Base-by-base conservation (phyloP, 495 filamentous ascomycete species). In the Hypomontagnella monticulosa region DNA sequence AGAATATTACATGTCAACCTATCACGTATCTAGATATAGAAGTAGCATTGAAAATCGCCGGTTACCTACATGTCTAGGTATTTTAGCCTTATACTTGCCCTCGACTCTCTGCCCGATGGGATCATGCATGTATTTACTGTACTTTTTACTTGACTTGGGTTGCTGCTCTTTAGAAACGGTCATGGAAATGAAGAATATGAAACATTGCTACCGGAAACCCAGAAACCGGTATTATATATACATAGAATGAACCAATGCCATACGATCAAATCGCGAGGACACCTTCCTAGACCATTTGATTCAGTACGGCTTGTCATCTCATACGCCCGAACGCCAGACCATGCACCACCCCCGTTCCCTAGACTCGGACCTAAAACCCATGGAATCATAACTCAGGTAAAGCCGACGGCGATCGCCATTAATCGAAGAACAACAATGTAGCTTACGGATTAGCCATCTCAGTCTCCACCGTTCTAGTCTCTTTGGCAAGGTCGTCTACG, bases 401-500 rank as follows among this genome's bases (percentile, higher is more conserved):
- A 12, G 8, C 20, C 30, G 16, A 33, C n/a, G 41, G 20, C 27
- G 14, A 38, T 18, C 1, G 27, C 23, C 4, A 32, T 2, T 48
- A 9, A n/a, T n/a, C 44, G 44, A 4, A 12, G 12, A 36, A 16
- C 9, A 33, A 14, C 10, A 33, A 16, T 6, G 5, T 40, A 10
- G 6, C 4, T 57, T 58, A 63, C 44, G 42, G 49, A 23, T 63
- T 64, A 19, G 46, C 51, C 74, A 83, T 77, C 56, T 79, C 79
- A 33, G 69, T 75, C 56, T 85, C 83, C 3, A 79, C 80, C 19
- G 65, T 75, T 64, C 80, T 72, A 38, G 79, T 79, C 72, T 84
- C 83, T 38, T 63, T 67, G 11, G 75, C 78, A 41, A 87, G 65
- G 34, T 77, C 79, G 38, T 82, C 83, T 4, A 81, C 78, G 15